Evolutionary conservation across 192 early-diverging fungal species (phyloP).

Genomic region (Hyaloraphidium curvatum): DNA sequence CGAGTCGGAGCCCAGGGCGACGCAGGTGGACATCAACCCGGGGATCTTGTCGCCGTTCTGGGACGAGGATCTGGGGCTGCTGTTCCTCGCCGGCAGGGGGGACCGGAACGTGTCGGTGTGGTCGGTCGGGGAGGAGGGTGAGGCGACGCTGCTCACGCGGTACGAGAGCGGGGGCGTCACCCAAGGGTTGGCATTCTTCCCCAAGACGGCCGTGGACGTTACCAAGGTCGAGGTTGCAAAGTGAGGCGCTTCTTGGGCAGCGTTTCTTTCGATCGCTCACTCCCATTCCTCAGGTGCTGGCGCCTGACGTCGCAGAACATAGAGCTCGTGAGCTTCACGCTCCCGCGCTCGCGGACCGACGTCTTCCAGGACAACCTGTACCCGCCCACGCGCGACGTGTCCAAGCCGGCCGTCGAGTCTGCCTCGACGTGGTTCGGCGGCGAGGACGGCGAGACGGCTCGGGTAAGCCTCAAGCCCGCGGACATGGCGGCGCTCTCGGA

Average conservation of each 20-base stretch:
- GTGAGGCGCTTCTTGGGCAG: neutral
- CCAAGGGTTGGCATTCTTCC: conserved; percentile 49
- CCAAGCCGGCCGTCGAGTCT: conserved; percentile 23
- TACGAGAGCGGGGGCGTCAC: conserved; percentile 36
- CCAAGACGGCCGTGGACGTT: conserved; percentile 47
- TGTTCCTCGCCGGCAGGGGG: conserved; percentile 56
- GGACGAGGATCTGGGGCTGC: conserved; percentile 44
- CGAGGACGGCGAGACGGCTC: neutral
- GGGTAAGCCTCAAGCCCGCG: conserved; percentile 19
- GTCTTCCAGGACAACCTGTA: conserved; percentile 84
- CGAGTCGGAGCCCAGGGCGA: too few species aligned
- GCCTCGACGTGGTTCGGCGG: conserved; percentile 32
- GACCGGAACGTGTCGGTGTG: conserved; percentile 57
- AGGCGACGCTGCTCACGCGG: conserved; percentile 29
- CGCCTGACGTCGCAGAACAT: conserved; percentile 45
- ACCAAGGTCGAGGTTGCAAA: conserved; percentile 40
- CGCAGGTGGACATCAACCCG: conserved; percentile 50
- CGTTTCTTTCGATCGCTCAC: neutral
- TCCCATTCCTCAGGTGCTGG: conserved; percentile 22
- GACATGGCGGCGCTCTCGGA: conserved; percentile 26
- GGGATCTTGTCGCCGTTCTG: conserved; percentile 46
- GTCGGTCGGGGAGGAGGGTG: conserved; percentile 28
- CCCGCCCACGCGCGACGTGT: conserved; percentile 36
- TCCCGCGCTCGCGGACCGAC: conserved; percentile 65
- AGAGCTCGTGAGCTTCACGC: conserved; percentile 48